Evolutionary conservation across 805 yeast species (phyloP).

Genomic region (Yarrowia sp.): DNA sequence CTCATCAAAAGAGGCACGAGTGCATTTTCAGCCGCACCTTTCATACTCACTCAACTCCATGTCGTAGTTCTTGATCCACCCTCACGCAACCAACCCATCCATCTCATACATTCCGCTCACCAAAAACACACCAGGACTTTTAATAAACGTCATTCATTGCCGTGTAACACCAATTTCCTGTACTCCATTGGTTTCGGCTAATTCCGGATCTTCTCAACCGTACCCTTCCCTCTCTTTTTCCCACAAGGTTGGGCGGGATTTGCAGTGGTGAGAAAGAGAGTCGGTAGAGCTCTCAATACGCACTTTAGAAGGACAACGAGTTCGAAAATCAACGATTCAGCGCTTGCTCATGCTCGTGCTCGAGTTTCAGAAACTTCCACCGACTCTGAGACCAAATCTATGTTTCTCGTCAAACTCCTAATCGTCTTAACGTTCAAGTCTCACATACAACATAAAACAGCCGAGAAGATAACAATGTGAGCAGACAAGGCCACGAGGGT

Average conservation of each 20-base stretch:
- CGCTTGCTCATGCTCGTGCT: not conserved
- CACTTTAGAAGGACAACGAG: not conserved
- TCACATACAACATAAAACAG: not conserved
- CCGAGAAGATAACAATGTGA: not conserved
- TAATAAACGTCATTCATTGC: no score
- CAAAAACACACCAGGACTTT: no score
- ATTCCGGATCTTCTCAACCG: not conserved
- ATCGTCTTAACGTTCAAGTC: constrained; percentile 1
- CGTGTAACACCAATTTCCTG: no score
- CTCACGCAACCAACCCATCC: not conserved
- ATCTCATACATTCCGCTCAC: not conserved
- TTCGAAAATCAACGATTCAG: not conserved
- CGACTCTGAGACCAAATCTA: not conserved
- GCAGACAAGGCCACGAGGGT: not conserved
- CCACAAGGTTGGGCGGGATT: not conserved
- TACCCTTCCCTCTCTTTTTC: not conserved
- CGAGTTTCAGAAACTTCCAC: not conserved
- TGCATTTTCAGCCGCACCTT: no score
- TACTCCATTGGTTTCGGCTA: not conserved
- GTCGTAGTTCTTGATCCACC: not conserved
- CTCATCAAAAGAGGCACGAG: no score
- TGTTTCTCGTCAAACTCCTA: not conserved
- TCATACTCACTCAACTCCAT: no score
- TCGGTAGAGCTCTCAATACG: not conserved
- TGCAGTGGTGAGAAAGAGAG: no score